Conservation (phyloP, 352 stramenopile species). For the Pythium aquatile region DNA sequence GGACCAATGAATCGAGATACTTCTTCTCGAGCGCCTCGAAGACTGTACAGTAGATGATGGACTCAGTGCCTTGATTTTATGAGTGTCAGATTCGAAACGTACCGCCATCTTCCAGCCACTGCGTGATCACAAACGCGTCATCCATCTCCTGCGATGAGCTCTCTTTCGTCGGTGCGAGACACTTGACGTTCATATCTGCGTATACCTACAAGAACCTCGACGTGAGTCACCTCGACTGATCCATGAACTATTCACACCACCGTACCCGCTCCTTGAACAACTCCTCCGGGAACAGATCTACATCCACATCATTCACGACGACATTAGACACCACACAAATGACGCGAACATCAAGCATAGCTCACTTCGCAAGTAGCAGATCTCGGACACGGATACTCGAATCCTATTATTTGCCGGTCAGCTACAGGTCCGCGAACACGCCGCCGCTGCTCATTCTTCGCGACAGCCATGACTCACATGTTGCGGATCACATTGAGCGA, state of each 20-base stretch:
- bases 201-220: conserved; percentile 27
- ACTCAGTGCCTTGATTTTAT: background rate
- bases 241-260: background rate
- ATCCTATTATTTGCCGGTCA: conserved; percentile 27
- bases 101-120: conserved; percentile 47
- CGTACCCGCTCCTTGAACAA: conserved; percentile 35
- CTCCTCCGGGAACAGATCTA: conserved; percentile 38
- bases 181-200: conserved; percentile 44
- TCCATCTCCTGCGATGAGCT: conserved; percentile 18
- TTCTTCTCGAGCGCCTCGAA: conserved; percentile 44
- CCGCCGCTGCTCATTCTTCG: background rate
- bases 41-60: conserved; percentile 11
- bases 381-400: conserved; percentile 43
- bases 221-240: too few relatives aligned
- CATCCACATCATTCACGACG: background rate
- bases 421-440: background rate
- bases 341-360: background rate
- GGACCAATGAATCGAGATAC: conserved; percentile 33
- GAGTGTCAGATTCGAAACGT: background rate
- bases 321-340: background rate
- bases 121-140: conserved; percentile 31
- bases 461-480: conserved; percentile 25
- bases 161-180: conserved; percentile 32
- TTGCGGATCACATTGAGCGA: conserved; percentile 47
- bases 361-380: conserved; percentile 45